Evolutionary conservation across 2,329 filamentous ascomycete genomes (phyloP), one percentile per base, ranked within the genome.

Genomic region (Albifimbria verrucaria): DNA sequence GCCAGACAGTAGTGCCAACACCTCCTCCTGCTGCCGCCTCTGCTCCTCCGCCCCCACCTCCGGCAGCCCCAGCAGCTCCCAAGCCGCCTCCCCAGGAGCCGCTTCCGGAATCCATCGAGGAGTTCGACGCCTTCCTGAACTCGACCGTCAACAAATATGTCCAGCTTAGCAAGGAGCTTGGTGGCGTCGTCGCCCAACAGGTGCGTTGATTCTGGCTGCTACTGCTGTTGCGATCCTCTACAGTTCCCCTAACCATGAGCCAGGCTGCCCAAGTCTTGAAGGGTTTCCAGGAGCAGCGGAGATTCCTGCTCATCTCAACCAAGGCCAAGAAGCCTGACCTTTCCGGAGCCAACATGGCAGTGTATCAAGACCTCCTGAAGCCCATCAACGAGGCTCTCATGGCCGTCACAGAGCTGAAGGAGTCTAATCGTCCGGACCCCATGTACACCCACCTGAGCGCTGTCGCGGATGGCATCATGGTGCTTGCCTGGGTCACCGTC

Each of bases 281-380:
- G 56, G 82, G 91, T 41, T 97, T 97, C 75, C 78, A 85, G 54
- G 90, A 90, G 56, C 89, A 97, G 76, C 86, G 93, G 61, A 89
- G 86, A 60, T 96, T 96, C 70, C 80, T 99, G 52, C 81, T 95
- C 58, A 87, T 97, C 62, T 85, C 92, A 1, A 93, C 90, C 50
- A 94, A 92, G 76, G 88, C 94, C 21, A 95, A 92, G 80, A 96
- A 96, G 75, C 94, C 93, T 21, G 88, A 94, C 59, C 78, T 88
- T 58, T 70, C 69, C 12, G 77, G 77, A 41, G 64, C 78, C 28
- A 82, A 86, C 47, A 83, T 87, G 62, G 75, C 83, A 9, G 76
- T 82, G 3, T 90, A 86, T 65, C 85, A 89, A 68, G 87, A 90
- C 57, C 81, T 97, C 20, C 78, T 97, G 59, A 91, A 92, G 63